Evolutionary conservation across 208 protist species (phyloP), one percentile per base, ranked within the genome.

Genomic region (Wallacemonas sp.): DNA sequence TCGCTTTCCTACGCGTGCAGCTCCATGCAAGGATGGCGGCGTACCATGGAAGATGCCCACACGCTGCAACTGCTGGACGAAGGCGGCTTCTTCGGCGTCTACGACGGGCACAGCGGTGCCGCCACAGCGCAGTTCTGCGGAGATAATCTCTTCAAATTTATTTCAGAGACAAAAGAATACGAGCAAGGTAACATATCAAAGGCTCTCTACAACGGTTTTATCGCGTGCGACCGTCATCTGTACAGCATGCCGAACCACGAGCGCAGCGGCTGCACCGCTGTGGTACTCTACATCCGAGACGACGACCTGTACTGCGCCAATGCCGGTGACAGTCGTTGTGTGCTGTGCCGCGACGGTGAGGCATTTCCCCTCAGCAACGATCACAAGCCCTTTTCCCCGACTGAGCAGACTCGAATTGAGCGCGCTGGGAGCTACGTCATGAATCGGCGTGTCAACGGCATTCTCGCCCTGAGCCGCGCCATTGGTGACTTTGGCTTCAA

Each of bases 401-500:
- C 24, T 2, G 94, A 98, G 76, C 77, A 86, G 58, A 72, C 72
- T 34, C 84, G 97, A 12, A 98, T 98, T 69, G 79, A 92, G 61
- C 79, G 81, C 1, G 94, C 95, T 0, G 95, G 94, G 17, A 93
- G 92, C 36, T 98, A 88, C 78, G 95, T 98, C 11, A 71, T 78
- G 68, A 90, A 90, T 73, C 86, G 91, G 1, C 88, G 97, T 15
- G 96, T 98, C 0, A 98, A 98, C 66, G 97, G 97, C n/a, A 89
- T 86, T 38, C 75, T 98, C 1, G 96, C 95, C 0, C 84, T 98
- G n/a, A 96, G 88, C 33, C 84, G 97, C 30, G 94, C 96, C 11
- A 95, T 98, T 63, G 97, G 97, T 8, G 97, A 98, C 70, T 97
- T 97, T 60, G 63, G 62, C 30, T 98, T 98, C 75, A 98, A 98